These are phyloP conservation scores for Vigna angularis DNA, from an alignment of 306 rosid species.

Conservation along the genomic window DNA sequence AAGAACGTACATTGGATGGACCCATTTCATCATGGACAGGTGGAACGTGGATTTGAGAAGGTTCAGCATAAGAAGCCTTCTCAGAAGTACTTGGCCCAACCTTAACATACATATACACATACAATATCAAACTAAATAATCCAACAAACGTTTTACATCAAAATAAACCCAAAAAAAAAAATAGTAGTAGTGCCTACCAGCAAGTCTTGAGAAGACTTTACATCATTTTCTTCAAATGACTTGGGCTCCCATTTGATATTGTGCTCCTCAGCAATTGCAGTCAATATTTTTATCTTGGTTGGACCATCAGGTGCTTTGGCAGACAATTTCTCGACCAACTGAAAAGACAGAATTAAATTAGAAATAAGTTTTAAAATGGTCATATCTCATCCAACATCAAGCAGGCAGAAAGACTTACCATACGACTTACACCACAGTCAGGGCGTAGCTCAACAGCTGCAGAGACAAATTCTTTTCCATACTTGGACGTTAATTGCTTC, in stretches of 20 bases:
- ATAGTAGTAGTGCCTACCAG: constrained; percentile 59
- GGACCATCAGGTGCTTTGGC: constrained; percentile 93
- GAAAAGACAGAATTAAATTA: constrained; percentile 45
- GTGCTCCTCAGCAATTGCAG: constrained; percentile 90
- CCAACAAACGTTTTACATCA: constrained; percentile 27
- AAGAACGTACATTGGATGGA: constrained; percentile 54
- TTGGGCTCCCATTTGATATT: constrained; percentile 91
- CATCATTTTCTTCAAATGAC: constrained; percentile 65
- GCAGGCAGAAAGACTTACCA: constrained; percentile 65
- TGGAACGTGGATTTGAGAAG: constrained; percentile 57
- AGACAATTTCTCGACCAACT: constrained; percentile 96
- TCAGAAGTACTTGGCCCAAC: constrained; percentile 71
- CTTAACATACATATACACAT: constrained; percentile 46
- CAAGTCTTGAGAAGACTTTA: constrained; percentile 65
- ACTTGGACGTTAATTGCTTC: constrained; percentile 79
- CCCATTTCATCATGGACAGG: constrained; percentile 56
- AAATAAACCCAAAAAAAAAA: constrained; percentile 34
- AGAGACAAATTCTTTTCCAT: constrained; percentile 84
- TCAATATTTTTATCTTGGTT: constrained; percentile 73
- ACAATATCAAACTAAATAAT: constrained; percentile 32
- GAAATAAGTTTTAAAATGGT: constrained; percentile 32
- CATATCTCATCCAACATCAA: constrained; percentile 30
- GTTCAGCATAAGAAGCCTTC: constrained; percentile 59
- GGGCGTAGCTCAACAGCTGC: constrained; percentile 91
- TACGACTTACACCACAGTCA: constrained; percentile 90